phyloP scores from a whole-genome alignment of 2,329 filamentous ascomycete species.

The Tolypocladium endophyticum region DNA sequence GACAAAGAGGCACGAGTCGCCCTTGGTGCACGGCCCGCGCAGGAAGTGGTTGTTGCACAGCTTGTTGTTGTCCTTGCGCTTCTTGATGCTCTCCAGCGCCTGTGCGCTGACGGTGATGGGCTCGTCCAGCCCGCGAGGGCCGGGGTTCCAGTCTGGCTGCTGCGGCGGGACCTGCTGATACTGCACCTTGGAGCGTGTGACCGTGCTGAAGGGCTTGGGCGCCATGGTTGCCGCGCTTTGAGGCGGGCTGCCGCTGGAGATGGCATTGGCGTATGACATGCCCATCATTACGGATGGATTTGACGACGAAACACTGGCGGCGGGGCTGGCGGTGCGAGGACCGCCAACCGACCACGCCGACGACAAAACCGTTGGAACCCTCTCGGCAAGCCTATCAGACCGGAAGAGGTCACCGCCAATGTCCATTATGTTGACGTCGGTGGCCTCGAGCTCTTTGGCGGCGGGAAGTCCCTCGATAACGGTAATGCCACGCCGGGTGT shows the following conservation, averaged over 20 bases:
- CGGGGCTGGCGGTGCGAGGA: slow-evolving; percentile 6
- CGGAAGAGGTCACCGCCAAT: slow-evolving; percentile 41
- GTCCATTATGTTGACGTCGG: slow-evolving; percentile 34
- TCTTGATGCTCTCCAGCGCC: slow-evolving; percentile 44
- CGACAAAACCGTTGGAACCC: neutral
- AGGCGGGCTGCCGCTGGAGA: slow-evolving; percentile 29
- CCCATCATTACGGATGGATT: slow-evolving; percentile 3
- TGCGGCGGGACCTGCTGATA: slow-evolving; percentile 15
- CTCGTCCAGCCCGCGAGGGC: slow-evolving; percentile 42
- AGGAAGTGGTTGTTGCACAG: slow-evolving; percentile 54
- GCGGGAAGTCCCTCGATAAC: slow-evolving; percentile 44
- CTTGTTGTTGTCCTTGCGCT: slow-evolving; percentile 42
- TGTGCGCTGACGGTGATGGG: slow-evolving; percentile 33
- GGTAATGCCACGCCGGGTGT: slow-evolving; percentile 32
- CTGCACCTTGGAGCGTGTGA: slow-evolving; percentile 3
- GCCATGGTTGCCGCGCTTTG: slow-evolving; percentile 28
- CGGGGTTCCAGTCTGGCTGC: slow-evolving; percentile 39
- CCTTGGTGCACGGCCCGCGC: slow-evolving; percentile 44
- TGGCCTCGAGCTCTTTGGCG: slow-evolving; percentile 36
- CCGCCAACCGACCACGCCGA: neutral
- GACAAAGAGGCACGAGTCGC: slow-evolving; percentile 43
- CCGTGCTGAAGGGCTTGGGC: slow-evolving; percentile 9
- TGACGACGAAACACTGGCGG: slow-evolving; percentile 5
- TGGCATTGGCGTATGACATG: slow-evolving; percentile 30
- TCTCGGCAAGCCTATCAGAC: slow-evolving; percentile 37